Evolutionary conservation across 441 rosid species (phyloP).

Genomic region (Pelargonium hybrid): DNA sequence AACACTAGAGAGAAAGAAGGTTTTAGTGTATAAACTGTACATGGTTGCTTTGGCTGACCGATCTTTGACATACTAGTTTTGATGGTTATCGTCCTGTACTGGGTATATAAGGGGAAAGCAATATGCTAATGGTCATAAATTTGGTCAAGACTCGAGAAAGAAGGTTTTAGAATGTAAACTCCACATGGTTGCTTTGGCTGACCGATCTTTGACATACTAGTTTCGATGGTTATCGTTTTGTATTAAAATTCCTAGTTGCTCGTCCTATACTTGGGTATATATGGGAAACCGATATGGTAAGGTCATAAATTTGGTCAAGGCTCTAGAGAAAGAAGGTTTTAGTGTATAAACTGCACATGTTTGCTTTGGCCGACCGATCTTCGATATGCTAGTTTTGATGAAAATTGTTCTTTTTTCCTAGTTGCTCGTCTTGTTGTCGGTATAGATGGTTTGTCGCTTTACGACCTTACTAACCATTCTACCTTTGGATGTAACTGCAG

Average conservation of each 20-base stretch:
- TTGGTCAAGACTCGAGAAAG: neutral
- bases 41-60: neutral
- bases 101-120: neutral
- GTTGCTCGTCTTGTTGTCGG: neutral
- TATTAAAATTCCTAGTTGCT: neutral
- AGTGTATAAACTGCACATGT: neutral
- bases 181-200: neutral
- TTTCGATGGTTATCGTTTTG: neutral
- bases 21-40: neutral
- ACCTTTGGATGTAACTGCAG: slow-evolving; percentile 25
- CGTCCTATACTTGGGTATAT: neutral
- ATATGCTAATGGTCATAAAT: neutral
- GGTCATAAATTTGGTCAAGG: neutral
- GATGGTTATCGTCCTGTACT: neutral
- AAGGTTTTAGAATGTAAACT: neutral
- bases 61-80: too few species aligned
- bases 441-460: neutral
- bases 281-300: neutral
- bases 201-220: too few species aligned
- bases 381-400: too few species aligned
- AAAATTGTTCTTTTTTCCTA: neutral
- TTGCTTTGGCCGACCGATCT: neutral
- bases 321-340: neutral
- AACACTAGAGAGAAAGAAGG: neutral
- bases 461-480: neutral